phyloP scores from a whole-genome alignment of 768 basidiomycete genomes.

The Agrocybe chaxingu region DNA sequence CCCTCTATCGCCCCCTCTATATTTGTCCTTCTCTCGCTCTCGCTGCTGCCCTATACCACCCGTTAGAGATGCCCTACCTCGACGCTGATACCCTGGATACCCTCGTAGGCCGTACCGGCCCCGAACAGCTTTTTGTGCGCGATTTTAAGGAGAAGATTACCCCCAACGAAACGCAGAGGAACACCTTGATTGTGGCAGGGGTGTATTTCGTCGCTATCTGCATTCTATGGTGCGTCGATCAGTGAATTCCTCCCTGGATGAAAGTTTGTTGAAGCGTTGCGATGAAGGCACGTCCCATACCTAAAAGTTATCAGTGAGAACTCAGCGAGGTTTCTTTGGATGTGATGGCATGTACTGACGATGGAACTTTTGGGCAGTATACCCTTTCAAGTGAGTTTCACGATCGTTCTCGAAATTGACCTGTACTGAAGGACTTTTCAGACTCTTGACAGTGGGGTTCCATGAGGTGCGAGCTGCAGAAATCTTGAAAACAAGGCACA shows the following conservation, averaged over 20 bases:
- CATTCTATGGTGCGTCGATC: constrained; percentile 66
- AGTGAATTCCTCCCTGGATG: not conserved
- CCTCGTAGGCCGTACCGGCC: constrained; percentile 8
- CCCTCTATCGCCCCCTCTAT: not conserved
- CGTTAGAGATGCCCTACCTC: constrained; percentile 18
- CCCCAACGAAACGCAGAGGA: constrained; percentile 70
- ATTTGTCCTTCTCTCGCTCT: not conserved
- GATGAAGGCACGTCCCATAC: constrained; percentile 70
- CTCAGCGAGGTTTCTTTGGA: not conserved
- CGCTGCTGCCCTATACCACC: not conserved
- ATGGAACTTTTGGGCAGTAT: constrained; percentile 46
- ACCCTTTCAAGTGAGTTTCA: constrained; percentile 82
- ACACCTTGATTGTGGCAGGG: constrained; percentile 78
- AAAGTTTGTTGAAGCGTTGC: not conserved
- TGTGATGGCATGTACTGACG: not conserved
- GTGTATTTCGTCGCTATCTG: constrained; percentile 71
- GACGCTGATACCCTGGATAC: constrained; percentile 11
- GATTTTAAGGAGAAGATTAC: constrained; percentile 45
- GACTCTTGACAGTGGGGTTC: constrained; percentile 83
- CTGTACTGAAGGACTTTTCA: constrained; percentile 20
- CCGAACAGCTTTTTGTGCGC: constrained; percentile 28
- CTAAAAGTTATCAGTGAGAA: constrained; percentile 68
- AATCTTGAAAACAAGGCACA: not conserved
- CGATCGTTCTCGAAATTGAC: not conserved
- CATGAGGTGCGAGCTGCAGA: constrained; percentile 58